phyloP scores from a whole-genome alignment of 768 basidiomycete species.

The Collybia sordida region DNA sequence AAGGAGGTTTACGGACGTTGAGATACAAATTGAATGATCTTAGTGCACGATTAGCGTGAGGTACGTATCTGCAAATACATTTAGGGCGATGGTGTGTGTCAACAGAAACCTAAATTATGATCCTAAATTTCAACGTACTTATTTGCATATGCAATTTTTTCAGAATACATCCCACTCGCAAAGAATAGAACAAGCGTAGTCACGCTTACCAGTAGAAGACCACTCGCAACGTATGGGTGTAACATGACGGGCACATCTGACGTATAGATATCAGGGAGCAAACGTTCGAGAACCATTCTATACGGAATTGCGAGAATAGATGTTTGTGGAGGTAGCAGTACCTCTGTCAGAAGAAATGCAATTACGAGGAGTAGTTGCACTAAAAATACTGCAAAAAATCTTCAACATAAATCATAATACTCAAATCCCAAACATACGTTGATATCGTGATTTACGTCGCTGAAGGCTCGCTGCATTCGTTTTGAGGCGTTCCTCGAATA shows the following conservation, averaged over 20 bases:
- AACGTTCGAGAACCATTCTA: conserved; percentile 43
- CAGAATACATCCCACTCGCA: conserved; percentile 92
- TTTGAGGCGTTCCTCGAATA: conserved; percentile 97
- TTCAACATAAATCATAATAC: background rate
- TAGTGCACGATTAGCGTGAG: conserved; percentile 90
- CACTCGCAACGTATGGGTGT: conserved; percentile 76
- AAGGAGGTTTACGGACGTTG: conserved; percentile 83
- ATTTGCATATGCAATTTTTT: conserved; percentile 96
- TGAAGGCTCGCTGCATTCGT: conserved; percentile 84
- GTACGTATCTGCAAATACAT: conserved; percentile 75
- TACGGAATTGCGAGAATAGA: conserved; percentile 68
- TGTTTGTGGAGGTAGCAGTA: conserved; percentile 62
- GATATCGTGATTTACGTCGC: conserved; percentile 78
- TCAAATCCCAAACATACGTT: conserved; percentile 49
- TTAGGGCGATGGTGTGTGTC: background rate
- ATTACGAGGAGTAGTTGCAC: conserved; percentile 66
- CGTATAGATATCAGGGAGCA: conserved; percentile 53
- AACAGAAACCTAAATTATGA: background rate
- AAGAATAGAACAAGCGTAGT: conserved; percentile 94
- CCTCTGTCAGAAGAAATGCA: conserved; percentile 71
- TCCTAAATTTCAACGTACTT: conserved; percentile 54
- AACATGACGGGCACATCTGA: conserved; percentile 42
- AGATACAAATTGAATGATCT: conserved; percentile 96
- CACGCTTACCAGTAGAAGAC: conserved; percentile 81
- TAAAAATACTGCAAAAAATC: conserved; percentile 61